Conservation (phyloP, 2,329 filamentous ascomycete species). For the Aspergillus pseudotamarii region DNA sequence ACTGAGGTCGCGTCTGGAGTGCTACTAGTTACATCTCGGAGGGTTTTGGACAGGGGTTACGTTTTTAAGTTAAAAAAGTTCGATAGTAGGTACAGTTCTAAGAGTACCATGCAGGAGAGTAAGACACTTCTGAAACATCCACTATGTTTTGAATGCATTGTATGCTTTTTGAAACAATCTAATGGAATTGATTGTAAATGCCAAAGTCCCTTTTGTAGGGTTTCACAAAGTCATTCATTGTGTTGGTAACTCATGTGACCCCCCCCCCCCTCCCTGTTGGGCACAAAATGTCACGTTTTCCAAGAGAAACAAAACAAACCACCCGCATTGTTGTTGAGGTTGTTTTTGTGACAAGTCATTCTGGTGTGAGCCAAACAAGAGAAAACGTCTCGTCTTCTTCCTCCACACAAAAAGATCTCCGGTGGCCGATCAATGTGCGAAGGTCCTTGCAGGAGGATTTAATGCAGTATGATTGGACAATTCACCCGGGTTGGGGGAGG, state of each 20-base stretch:
- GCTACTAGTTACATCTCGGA: neutral
- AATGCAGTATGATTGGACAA: slow-evolving; percentile 2
- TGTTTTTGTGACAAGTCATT: neutral
- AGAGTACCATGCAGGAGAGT: no score
- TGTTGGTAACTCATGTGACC: neutral
- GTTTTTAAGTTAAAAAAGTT: no score
- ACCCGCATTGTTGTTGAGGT: neutral
- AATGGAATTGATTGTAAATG: neutral
- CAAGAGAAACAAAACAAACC: neutral
- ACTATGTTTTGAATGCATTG: neutral
- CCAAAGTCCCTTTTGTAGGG: neutral
- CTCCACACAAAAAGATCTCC: neutral
- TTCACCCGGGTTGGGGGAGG: slow-evolving; percentile 6
- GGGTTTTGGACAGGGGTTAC: neutral
- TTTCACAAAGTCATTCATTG: neutral
- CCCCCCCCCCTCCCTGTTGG: no score
- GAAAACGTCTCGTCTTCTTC: neutral
- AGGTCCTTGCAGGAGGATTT: neutral
- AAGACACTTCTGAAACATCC: no score
- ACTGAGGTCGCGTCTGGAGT: neutral
- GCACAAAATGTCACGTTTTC: neutral
- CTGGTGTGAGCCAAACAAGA: neutral
- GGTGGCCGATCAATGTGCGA: neutral
- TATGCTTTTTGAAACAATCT: neutral
- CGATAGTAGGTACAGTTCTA: no score